A percentile compares a stretch with the other conserved stretches of the same genome.
Conservation (phyloP, 108 stramenopile genomes). For the Aureococcus anophagefferens region DNA sequence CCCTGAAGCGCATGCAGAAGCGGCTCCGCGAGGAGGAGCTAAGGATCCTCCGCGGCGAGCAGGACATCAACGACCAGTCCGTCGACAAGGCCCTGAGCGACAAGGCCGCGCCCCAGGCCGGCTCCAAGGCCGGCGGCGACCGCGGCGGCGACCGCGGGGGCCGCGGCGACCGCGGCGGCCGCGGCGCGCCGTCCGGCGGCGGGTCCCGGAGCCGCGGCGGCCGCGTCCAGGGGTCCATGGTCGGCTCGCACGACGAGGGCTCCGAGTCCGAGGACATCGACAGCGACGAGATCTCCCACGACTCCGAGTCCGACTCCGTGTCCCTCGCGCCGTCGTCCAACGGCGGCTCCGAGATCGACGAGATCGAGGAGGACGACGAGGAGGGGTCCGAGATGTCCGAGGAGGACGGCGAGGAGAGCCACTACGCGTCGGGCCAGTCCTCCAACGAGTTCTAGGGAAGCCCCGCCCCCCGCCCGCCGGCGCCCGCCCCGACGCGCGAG, state of each 20-base stretch:
- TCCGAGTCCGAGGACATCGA: conserved; percentile 8
- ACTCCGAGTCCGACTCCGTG: conserved; percentile 9
- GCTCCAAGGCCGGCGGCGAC: too few relatives aligned
- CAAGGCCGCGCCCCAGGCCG: background rate
- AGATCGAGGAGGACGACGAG: conserved; percentile 9
- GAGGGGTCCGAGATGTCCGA: background rate
- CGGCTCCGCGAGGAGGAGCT: conserved; percentile 46
- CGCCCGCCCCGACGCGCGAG: too few relatives aligned
- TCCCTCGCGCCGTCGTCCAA: background rate
- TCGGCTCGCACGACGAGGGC: background rate
- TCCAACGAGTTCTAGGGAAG: too few relatives aligned
- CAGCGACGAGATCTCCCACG: background rate
- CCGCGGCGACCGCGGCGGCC: too few relatives aligned
- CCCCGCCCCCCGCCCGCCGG: too few relatives aligned
- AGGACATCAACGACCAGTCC: background rate
- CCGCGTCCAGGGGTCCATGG: background rate
- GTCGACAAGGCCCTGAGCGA: background rate
- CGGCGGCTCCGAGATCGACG: background rate
- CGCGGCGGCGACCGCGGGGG: too few relatives aligned
- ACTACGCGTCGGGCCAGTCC: too few relatives aligned
- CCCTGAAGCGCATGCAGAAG: conserved; percentile 48
- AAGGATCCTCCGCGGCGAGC: conserved; percentile 14
- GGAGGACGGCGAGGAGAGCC: too few relatives aligned
- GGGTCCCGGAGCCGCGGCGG: background rate
- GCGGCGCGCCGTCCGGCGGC: background rate